phyloP scores from a whole-genome alignment of 2,329 filamentous ascomycete species.

The Rasamsonia emersonii region DNA sequence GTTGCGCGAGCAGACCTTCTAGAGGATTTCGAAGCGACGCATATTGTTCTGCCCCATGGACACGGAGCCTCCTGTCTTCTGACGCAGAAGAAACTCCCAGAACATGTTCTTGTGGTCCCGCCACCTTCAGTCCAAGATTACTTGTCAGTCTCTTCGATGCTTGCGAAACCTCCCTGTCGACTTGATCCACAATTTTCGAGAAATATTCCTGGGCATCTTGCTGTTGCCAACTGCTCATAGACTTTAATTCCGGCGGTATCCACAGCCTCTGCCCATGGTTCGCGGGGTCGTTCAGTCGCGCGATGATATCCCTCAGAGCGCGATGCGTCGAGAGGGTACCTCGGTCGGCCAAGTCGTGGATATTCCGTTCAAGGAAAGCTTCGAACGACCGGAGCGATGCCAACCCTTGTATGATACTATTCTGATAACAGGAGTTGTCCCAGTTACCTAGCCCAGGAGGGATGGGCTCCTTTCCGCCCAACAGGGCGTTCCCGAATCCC shows the following conservation, averaged over 20 bases:
- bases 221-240: slow-evolving; percentile 90
- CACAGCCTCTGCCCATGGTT: slow-evolving; percentile 72
- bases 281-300: slow-evolving; percentile 57
- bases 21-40: slow-evolving; percentile 59
- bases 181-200: slow-evolving; percentile 74
- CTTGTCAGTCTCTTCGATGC: slow-evolving; percentile 37
- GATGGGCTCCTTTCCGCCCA: slow-evolving; percentile 24
- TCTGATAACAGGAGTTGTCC: slow-evolving; percentile 97
- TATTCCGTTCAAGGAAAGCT: slow-evolving; percentile 50
- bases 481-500: slow-evolving; percentile 40
- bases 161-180: slow-evolving; percentile 66
- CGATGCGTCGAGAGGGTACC: slow-evolving; percentile 38
- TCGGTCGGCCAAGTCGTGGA: slow-evolving; percentile 27
- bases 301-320: slow-evolving; percentile 57
- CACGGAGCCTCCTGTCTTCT: slow-evolving; percentile 7
- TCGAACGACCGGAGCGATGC: slow-evolving; percentile 65
- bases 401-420: slow-evolving; percentile 82
- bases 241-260: slow-evolving; percentile 74
- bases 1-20: slow-evolving; percentile 78
- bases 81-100: slow-evolving; percentile 16
- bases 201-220: slow-evolving; percentile 98
- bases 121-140: slow-evolving; percentile 34
- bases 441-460: slow-evolving; percentile 71
- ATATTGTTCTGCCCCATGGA: slow-evolving; percentile 10
- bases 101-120: slow-evolving; percentile 25